phyloP scores from a whole-genome alignment of 371 early-diverging fungal genomes.

The Nematocida homosporus region DNA sequence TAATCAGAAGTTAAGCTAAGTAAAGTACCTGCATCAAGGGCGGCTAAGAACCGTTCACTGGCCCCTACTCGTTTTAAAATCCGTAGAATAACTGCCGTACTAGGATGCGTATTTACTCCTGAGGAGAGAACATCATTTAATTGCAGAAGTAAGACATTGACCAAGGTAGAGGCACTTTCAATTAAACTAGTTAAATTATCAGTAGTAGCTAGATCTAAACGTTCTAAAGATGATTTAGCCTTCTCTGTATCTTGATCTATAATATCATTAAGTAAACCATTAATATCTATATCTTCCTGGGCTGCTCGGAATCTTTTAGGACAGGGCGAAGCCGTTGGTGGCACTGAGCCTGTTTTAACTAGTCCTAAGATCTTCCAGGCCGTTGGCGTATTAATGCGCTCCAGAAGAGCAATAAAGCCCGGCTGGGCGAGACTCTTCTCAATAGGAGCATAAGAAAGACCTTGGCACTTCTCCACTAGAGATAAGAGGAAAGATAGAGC shows the following conservation, averaged over 20 bases:
- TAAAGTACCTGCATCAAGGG: slow-evolving; percentile 41
- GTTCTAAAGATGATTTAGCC: slow-evolving; percentile 30
- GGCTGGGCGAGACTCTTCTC: slow-evolving; percentile 2
- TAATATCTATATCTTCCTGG: slow-evolving; percentile 17
- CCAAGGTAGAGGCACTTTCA: slow-evolving; percentile 37
- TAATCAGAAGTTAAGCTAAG: slow-evolving; percentile 46
- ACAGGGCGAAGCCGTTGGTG: neutral
- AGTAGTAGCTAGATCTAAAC: slow-evolving; percentile 5
- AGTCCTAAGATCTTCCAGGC: neutral
- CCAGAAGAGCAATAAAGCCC: slow-evolving; percentile 42
- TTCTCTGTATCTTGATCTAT: slow-evolving; percentile 35
- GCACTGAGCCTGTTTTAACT: neutral
- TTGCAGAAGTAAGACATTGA: slow-evolving; percentile 53
- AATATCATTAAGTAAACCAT: slow-evolving; percentile 47
- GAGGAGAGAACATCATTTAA: slow-evolving; percentile 53
- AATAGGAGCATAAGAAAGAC: slow-evolving; percentile 6
- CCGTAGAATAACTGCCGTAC: neutral
- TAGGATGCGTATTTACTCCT: neutral
- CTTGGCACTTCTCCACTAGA: slow-evolving; percentile 2
- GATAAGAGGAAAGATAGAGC: slow-evolving; percentile 19
- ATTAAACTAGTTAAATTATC: slow-evolving; percentile 9
- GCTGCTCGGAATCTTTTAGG: slow-evolving; percentile 16
- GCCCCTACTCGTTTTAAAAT: slow-evolving; percentile 36
- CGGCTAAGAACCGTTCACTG: slow-evolving; percentile 32
- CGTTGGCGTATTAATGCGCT: slow-evolving; percentile 4